These are phyloP conservation scores for Melampsora americana DNA, from an alignment of 1,284 basidiomycete genomes.

Conservation along the genomic window DNA sequence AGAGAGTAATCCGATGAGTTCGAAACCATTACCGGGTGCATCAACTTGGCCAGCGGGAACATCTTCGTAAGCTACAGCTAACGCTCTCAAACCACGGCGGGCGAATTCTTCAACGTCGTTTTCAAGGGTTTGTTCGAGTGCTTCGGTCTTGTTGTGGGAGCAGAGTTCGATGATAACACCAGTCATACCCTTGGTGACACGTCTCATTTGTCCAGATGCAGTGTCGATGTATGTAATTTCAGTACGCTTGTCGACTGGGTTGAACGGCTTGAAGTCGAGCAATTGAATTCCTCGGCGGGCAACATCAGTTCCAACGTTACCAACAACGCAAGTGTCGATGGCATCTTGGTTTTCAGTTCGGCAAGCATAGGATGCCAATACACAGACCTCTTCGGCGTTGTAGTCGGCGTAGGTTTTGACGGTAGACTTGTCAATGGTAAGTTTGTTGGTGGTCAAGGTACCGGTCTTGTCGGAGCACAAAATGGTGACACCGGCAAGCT, in stretches of 20 bases:
- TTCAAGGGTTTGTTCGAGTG: conserved; percentile 84
- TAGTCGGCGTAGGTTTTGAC: conserved; percentile 88
- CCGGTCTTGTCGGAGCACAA: conserved; percentile 97
- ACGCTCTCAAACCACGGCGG: conserved; percentile 90
- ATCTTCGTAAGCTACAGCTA: conserved; percentile 94
- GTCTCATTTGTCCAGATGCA: conserved; percentile 87
- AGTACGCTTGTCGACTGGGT: conserved; percentile 98
- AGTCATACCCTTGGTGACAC: conserved; percentile 99
- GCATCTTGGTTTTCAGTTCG: conserved; percentile 99
- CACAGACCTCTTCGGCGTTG: conserved; percentile 82
- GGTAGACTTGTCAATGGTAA: conserved; percentile 90
- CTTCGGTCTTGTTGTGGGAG: conserved; percentile 91
- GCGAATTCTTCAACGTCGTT: conserved; percentile 93
- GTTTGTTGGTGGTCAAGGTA: conserved; percentile 97
- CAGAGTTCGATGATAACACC: conserved; percentile 70
- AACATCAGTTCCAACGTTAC: conserved; percentile 68
- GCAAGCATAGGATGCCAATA: conserved; percentile 89
- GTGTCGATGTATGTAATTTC: conserved; percentile 96
- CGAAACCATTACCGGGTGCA: conserved; percentile 88
- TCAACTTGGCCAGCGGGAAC: conserved; percentile 60
- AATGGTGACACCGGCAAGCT: conserved; percentile 93
- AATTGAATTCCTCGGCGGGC: conserved; percentile 91
- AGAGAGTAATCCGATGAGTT: conserved; percentile 91
- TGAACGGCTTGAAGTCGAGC: conserved; percentile 98
- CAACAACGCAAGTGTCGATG: conserved; percentile 76